phyloP scores from a whole-genome alignment of 2,329 filamentous ascomycete genomes.

The Xylaria sp. region DNA sequence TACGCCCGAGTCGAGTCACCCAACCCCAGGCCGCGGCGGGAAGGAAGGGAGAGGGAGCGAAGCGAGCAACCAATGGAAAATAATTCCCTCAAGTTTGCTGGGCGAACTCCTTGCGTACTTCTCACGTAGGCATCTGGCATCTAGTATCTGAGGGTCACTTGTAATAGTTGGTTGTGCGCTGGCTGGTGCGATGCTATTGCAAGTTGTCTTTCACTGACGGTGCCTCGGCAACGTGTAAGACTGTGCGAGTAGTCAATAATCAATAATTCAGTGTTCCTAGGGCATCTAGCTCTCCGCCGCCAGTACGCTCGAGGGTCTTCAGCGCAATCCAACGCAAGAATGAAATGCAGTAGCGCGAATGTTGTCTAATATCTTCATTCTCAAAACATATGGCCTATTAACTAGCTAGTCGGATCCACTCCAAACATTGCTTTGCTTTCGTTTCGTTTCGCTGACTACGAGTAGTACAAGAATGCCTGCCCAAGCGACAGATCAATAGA shows the following conservation, averaged over 20 bases:
- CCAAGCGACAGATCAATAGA: conserved; percentile 24
- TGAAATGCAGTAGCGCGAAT: conserved; percentile 39
- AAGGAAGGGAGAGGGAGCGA: conserved; percentile 14
- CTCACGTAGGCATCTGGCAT: conserved; percentile 1
- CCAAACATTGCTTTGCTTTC: conserved; percentile 3
- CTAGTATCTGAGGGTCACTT: neutral
- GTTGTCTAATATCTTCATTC: conserved; percentile 37
- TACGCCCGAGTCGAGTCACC: conserved; percentile 19
- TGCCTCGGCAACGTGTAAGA: neutral
- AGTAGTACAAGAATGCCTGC: conserved; percentile 27
- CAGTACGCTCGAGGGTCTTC: neutral
- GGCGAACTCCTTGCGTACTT: conserved; percentile 10
- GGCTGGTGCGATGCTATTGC: conserved; percentile 27
- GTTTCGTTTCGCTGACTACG: conserved; percentile 22
- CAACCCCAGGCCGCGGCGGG: conserved; percentile 2
- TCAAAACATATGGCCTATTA: conserved; percentile 31
- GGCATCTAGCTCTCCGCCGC: conserved; percentile 5
- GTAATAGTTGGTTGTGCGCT: conserved; percentile 21
- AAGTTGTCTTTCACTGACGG: conserved; percentile 2
- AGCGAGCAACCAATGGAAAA: conserved; percentile 15
- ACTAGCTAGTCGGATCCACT: conserved; percentile 27
- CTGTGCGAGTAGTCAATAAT: neutral
- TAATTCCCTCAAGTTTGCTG: conserved; percentile 11
- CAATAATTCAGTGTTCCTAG: conserved; percentile 9
- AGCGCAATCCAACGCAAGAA: conserved; percentile 17